Evolutionary conservation across 106 monocot genomes (phyloP), one percentile per base, ranked within the genome.

Genomic region (Amphibolis antarctica): DNA sequence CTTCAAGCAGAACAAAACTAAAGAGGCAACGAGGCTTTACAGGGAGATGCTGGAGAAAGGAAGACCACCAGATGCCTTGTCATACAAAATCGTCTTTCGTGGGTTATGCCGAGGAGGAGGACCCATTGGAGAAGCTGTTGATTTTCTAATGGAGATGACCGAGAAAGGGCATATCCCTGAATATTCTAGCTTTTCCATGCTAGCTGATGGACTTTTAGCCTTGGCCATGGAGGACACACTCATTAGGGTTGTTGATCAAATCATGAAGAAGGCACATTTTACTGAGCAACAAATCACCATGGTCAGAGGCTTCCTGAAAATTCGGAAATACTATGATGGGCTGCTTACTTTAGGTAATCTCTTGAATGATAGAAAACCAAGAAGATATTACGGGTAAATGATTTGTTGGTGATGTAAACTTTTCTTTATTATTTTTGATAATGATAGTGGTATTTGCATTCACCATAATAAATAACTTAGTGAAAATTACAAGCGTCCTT

Each of bases 191-290:
- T 96, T 96, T 56, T 80, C 77, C 0, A 86, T 86, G 81, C 68
- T 96, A n/a, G 83, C 86, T 3, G 86, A 96, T 61, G 96, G 96
- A 10, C 71, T 96, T 3, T 64, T 82, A 13, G 67, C 83, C 5
- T 77, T 96, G 59, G 80, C 58, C n/a, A 96, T 86, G 96, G 89
- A 90, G 46, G 90, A 90, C 26, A 76, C 54, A 4, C 76, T 98
- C 29, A 65, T 13, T 0, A 77, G 55, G 43, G 74, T 80, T 14
- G 62, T 85, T 71, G 80, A 80, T 59, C 12, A 79, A 20, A 75
- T 98, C 18, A 90, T 98, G 86, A 42, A 77, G 42, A 80, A 73
- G 63, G 86, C 80, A 36, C 20, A 48, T 10, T 90, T 87, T 28
- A 44, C 58, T 10, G 72, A 72, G 12, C 63, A 66, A 44, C 86